Conservation (phyloP, 805 yeast genomes). For the Sugiyamaella lignohabitans region DNA sequence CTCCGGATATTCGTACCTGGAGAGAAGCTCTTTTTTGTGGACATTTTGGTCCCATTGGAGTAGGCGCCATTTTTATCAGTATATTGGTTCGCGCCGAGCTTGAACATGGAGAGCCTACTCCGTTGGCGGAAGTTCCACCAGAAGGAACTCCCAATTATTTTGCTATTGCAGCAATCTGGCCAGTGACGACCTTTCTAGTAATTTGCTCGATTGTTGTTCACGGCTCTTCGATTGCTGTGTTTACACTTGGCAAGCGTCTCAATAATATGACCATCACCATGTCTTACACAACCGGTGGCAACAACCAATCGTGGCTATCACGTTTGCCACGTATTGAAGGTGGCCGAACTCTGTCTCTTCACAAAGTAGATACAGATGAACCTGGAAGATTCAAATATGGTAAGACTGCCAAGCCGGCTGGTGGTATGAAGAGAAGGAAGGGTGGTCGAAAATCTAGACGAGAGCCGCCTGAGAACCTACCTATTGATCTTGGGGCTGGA, state of each 20-base stretch:
- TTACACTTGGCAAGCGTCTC: conserved; percentile 73
- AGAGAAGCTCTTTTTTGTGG: conserved; percentile 92
- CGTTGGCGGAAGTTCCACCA: conserved; percentile 45
- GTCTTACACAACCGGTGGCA: conserved; percentile 71
- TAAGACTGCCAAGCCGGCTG: conserved; percentile 20
- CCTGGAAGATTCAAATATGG: conserved; percentile 23
- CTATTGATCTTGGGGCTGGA: conserved; percentile 22
- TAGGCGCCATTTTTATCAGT: conserved; percentile 83
- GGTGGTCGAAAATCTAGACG: conserved; percentile 23
- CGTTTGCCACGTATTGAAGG: conserved; percentile 70
- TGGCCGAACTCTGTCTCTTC: conserved; percentile 74
- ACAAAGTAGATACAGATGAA: conserved; percentile 67
- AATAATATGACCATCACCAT: conserved; percentile 90
- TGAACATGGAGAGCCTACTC: conserved; percentile 55
- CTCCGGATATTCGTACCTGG: conserved; percentile 87
- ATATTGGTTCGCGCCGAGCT: conserved; percentile 69
- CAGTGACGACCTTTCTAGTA: conserved; percentile 71
- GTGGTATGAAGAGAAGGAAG: conserved; percentile 22
- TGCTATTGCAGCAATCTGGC: conserved; percentile 67
- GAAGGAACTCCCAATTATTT: conserved; percentile 47
- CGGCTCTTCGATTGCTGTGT: conserved; percentile 82
- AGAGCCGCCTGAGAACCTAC: conserved; percentile 18
- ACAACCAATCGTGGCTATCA: conserved; percentile 68
- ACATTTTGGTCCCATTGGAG: conserved; percentile 95
- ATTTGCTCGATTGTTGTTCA: conserved; percentile 80